phyloP scores from a whole-genome alignment of 192 early-diverging fungal species.

The Podila verticillata region DNA sequence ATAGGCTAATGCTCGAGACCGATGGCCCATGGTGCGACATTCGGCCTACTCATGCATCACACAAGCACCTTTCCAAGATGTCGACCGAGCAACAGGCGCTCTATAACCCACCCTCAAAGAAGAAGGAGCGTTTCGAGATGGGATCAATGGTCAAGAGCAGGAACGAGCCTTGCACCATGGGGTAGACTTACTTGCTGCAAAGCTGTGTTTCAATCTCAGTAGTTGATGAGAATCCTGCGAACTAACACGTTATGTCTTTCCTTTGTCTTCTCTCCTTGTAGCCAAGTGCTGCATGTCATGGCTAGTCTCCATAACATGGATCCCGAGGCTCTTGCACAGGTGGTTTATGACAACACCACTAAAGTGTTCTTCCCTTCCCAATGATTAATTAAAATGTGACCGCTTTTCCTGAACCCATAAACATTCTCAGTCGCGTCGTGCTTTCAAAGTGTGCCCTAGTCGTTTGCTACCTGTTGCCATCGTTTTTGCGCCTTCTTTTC shows the following conservation, averaged over 20 bases:
- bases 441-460: no score
- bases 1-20: slow-evolving; percentile 92
- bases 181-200: slow-evolving; percentile 42
- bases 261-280: slow-evolving; percentile 17
- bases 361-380: slow-evolving; percentile 69
- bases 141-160: slow-evolving; percentile 81
- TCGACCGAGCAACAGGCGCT: slow-evolving; percentile 35
- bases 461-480: no score
- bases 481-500: no score
- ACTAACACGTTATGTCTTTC: background rate
- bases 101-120: slow-evolving; percentile 64
- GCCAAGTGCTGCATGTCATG: slow-evolving; percentile 75
- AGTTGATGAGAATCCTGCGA: no score
- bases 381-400: background rate
- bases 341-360: slow-evolving; percentile 73
- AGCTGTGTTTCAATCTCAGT: background rate
- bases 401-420: no score
- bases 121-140: slow-evolving; percentile 78
- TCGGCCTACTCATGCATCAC: slow-evolving; percentile 85
- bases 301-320: slow-evolving; percentile 66
- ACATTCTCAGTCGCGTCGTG: no score
- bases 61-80: slow-evolving; percentile 58
- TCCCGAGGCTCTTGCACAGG: slow-evolving; percentile 62
- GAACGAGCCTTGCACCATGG: slow-evolving; percentile 86
- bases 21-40: slow-evolving; percentile 96